Base-by-base conservation (phyloP, 768 basidiomycete genomes). In the Suillus lakei region DNA sequence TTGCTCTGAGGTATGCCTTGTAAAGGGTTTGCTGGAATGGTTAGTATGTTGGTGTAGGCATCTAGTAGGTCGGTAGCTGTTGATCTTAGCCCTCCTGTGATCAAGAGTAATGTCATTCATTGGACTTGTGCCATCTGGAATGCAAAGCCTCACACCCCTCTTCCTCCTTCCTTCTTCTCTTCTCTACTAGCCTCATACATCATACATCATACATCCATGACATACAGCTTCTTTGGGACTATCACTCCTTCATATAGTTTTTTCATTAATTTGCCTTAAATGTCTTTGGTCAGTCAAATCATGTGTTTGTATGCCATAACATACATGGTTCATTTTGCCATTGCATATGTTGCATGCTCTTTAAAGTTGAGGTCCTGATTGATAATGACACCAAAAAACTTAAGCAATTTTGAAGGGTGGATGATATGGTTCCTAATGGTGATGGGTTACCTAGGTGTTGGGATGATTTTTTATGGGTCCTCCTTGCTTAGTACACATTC, bases 201-300 rank as follows among this genome's bases (percentile, higher is more conserved):
- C 46, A 79, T 9, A 78, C 63, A 18, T 77, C 73, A 1, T 9
- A 78, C 63, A 18, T 77, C 73, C 2, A 67, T 70, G 3, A 69
- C 74, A 54, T 79, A 80, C 21, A 77, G 66, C 70, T 79, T 77
- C 26, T 70, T 72, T 0, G 77, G 77, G 5, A 77, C 58, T 0
- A 68, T 70, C 0, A 73, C 66, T 1, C 69, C 58, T 1, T 73
- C 41, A 62, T 77, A 81, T 18, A 77, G 64, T 12, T 65, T 46
- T 16, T 71, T 39, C 16, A 72, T 51, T 21, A 67, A 30, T 0
- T 58, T 54, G 16, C 64, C 34, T 0, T 67, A 9, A 1, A 76
- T 68, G 0, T 78, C 78, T 3, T 50, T 64, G 3, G 67, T 61
- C 1, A 60, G 64, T 2, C 21, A 2, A 6, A 39, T 34, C 34